Evolutionary conservation across 2,329 filamentous ascomycete species (phyloP).

Genomic region (Chaetomiaceae sp.): DNA sequence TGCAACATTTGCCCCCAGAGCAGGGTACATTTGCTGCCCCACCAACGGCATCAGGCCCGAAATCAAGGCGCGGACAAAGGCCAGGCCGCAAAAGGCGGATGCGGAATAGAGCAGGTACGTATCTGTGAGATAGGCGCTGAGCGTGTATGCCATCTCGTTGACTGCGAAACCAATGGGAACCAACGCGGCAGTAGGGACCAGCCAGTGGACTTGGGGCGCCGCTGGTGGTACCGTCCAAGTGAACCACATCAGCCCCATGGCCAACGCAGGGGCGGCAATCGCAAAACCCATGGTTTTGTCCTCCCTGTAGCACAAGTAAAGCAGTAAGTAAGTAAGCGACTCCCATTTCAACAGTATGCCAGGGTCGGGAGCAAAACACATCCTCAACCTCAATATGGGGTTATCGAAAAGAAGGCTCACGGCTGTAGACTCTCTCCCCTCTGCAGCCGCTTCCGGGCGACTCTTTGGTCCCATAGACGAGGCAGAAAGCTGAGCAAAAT

Average conservation of each 20-base stretch:
- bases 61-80: background rate
- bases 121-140: background rate
- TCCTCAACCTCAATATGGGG: no score
- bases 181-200: background rate
- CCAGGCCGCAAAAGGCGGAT: background rate
- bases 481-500: background rate
- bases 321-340: no score
- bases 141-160: background rate
- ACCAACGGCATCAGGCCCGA: background rate
- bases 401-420: background rate
- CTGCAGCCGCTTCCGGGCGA: background rate
- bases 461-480: background rate
- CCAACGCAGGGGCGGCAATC: background rate
- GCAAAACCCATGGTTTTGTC: background rate
- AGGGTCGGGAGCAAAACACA: no score
- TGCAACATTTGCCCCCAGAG: background rate
- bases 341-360: no score
- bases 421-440: background rate
- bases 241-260: background rate
- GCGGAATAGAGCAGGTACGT: background rate
- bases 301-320: no score
- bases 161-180: background rate
- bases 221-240: background rate
- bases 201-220: background rate
- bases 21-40: background rate